Evolutionary conservation across 73 alveolate species (phyloP).

Genomic region (Stentor coeruleus): DNA sequence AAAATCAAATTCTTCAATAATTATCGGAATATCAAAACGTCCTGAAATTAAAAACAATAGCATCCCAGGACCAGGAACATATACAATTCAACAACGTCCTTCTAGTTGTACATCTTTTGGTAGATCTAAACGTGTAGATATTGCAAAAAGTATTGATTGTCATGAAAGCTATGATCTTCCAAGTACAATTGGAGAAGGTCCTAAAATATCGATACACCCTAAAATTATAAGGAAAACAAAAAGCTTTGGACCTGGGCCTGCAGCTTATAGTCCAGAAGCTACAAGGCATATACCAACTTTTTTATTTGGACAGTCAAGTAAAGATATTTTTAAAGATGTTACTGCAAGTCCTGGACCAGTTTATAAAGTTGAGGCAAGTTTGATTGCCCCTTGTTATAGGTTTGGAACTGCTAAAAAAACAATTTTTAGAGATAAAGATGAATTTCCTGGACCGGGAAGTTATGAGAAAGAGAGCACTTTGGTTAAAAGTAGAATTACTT

Average conservation of each 20-base stretch:
- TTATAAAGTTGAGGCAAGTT: neutral
- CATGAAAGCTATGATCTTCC: neutral
- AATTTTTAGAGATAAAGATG: neutral
- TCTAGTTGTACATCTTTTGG: neutral
- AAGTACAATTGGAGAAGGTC: neutral
- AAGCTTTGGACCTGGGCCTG: conserved; percentile 9
- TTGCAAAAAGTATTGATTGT: neutral
- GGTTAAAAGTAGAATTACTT: neutral
- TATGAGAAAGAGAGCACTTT: neutral
- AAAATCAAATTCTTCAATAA: neutral
- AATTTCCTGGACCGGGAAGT: conserved; percentile 4
- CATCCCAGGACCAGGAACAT: conserved; percentile 14
- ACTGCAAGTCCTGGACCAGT: neutral
- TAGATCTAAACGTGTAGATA: neutral
- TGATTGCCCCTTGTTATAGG: neutral
- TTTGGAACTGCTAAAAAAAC: neutral
- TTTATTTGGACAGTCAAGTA: neutral
- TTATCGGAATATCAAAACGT: neutral
- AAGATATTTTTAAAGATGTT: neutral
- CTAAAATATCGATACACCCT: neutral
- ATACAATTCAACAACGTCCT: neutral
- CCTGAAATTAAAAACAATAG: neutral
- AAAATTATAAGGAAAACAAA: too few species aligned
- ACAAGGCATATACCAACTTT: neutral
- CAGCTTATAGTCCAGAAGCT: conserved; percentile 7